Conservation (phyloP, 2,329 filamentous ascomycete species). For the Venturia asperata region DNA sequence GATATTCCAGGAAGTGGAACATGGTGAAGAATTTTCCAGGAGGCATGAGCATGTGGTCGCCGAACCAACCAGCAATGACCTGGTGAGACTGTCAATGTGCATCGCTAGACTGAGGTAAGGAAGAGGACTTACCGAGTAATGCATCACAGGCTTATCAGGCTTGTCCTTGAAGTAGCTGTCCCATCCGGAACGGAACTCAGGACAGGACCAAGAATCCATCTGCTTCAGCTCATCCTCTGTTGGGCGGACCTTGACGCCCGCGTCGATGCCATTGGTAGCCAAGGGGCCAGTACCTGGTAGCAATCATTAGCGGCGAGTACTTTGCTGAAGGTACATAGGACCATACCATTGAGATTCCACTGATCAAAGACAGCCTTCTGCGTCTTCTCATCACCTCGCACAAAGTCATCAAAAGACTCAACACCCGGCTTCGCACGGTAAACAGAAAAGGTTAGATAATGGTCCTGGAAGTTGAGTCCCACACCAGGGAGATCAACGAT, state of each 20-base stretch:
- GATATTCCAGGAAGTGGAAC: constrained; percentile 76
- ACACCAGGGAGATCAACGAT: constrained; percentile 66
- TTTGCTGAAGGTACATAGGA: background rate
- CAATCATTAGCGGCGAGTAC: background rate
- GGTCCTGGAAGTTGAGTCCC: constrained; percentile 70
- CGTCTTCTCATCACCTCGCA: constrained; percentile 62
- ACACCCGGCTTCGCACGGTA: constrained; percentile 67
- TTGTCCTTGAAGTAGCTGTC: constrained; percentile 78
- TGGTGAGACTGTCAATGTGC: background rate
- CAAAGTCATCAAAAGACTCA: constrained; percentile 75
- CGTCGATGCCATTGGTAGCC: constrained; percentile 72
- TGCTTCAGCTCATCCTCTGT: constrained; percentile 58
- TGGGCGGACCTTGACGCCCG: constrained; percentile 70
- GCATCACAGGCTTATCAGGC: constrained; percentile 81
- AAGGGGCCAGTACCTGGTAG: constrained; percentile 55
- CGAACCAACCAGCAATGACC: constrained; percentile 22
- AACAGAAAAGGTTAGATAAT: constrained; percentile 61
- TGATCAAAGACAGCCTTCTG: constrained; percentile 70
- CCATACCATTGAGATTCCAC: constrained; percentile 65
- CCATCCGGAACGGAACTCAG: constrained; percentile 68
- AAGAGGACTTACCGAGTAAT: constrained; percentile 51
- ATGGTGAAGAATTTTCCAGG: constrained; percentile 76
- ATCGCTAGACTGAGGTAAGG: background rate
- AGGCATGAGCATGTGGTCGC: constrained; percentile 54
- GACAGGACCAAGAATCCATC: constrained; percentile 66